These are phyloP conservation scores for Proliferodiscus dingleyae DNA, from an alignment of 2,329 filamentous ascomycete genomes.

Conservation along the genomic window DNA sequence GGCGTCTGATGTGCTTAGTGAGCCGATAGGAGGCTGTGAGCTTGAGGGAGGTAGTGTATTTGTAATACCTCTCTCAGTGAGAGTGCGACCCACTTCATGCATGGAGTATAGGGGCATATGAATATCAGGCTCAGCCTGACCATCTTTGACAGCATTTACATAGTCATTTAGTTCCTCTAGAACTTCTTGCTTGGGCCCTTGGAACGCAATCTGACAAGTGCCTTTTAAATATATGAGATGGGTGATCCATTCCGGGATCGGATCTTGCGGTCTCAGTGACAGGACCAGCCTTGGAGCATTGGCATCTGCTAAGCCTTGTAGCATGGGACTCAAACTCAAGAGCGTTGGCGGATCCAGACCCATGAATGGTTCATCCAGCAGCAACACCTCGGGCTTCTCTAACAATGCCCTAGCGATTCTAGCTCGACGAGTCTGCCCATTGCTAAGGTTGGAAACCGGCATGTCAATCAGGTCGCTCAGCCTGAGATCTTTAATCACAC, in stretches of 20 bases:
- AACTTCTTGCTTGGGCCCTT: constrained; percentile 62
- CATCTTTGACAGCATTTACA: constrained; percentile 31
- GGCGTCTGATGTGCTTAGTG: too few relatives aligned
- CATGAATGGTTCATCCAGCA: constrained; percentile 95
- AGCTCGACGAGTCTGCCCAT: constrained; percentile 83
- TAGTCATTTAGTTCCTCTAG: constrained; percentile 48
- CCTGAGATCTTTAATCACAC: constrained; percentile 65
- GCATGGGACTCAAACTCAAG: constrained; percentile 63
- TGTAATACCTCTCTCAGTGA: constrained; percentile 26
- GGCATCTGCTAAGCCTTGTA: constrained; percentile 62
- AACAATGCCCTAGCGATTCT: constrained; percentile 85
- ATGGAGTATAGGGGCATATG: constrained; percentile 22
- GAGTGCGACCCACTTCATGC: constrained; percentile 25
- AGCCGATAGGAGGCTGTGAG: too few relatives aligned
- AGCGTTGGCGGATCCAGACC: constrained; percentile 84
- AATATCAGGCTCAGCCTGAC: constrained; percentile 7
- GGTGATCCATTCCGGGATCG: constrained; percentile 84
- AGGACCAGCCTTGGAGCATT: constrained; percentile 69
- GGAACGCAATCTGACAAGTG: constrained; percentile 58
- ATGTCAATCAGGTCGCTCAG: constrained; percentile 67
- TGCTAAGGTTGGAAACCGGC: constrained; percentile 85
- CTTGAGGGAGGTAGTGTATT: constrained; percentile 6
- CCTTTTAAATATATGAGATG: constrained; percentile 70
- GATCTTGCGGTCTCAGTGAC: constrained; percentile 78
- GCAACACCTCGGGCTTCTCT: constrained; percentile 69